A percentile compares a stretch with the other conserved stretches of the same genome.
Conservation (phyloP, 257 asterid species). For the Salvia rosmarinus region DNA sequence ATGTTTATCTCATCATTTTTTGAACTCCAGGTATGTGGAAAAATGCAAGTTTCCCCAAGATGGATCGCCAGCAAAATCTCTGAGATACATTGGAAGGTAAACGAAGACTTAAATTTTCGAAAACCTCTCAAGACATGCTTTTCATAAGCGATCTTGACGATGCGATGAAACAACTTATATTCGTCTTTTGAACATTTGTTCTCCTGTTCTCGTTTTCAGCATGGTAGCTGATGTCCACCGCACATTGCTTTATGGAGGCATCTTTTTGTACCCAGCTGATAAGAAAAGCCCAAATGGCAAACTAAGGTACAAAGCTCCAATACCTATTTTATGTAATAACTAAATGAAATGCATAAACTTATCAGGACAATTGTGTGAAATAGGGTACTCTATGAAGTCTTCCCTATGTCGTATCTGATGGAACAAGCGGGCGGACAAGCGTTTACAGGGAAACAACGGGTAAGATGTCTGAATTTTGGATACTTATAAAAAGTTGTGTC, state of each 20-base stretch:
- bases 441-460: constrained; percentile 89
- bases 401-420: constrained; percentile 97
- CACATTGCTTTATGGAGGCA: constrained; percentile 95
- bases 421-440: constrained; percentile 99
- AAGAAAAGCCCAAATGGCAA: constrained; percentile 95
- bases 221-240: constrained; percentile 99
- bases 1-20: constrained; percentile 18
- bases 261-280: constrained; percentile 95
- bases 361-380: constrained; percentile 25
- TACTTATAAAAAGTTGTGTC: no score
- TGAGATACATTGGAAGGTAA: constrained; percentile 98
- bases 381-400: constrained; percentile 95
- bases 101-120: not conserved
- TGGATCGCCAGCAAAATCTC: constrained; percentile 89
- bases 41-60: constrained; percentile 88
- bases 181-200: not conserved
- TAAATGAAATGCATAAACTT: not conserved
- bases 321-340: not conserved
- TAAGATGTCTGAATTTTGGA: constrained; percentile 29
- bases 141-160: not conserved
- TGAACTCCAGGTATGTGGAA: constrained; percentile 68
- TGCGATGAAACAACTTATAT: not conserved
- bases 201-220: constrained; percentile 43
- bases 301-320: constrained; percentile 52
- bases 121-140: not conserved